Conservation (phyloP, 805 yeast species). For the Candida maris region DNA sequence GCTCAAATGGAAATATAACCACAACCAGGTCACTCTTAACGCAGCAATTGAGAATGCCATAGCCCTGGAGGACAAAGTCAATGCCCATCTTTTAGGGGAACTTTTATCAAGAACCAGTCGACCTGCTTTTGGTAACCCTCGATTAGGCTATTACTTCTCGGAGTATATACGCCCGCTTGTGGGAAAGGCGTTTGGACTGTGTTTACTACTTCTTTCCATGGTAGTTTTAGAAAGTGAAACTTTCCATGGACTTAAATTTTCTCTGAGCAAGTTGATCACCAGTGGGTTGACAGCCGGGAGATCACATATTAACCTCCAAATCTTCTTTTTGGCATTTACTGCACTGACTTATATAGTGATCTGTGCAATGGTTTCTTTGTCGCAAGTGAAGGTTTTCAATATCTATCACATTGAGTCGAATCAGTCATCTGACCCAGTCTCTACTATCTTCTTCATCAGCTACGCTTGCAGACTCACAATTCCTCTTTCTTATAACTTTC, state of each 20-base stretch:
- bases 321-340: slow-evolving; percentile 40
- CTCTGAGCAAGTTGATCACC: slow-evolving; percentile 51
- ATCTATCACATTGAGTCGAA: slow-evolving; percentile 69
- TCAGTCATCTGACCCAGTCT: slow-evolving; percentile 67
- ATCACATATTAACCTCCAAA: slow-evolving; percentile 22
- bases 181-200: slow-evolving; percentile 40
- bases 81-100: slow-evolving; percentile 35
- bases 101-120: slow-evolving; percentile 27
- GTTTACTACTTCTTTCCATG: slow-evolving; percentile 44
- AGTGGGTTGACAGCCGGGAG: slow-evolving; percentile 22
- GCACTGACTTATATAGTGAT: slow-evolving; percentile 64
- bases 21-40: slow-evolving; percentile 57
- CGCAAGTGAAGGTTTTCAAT: slow-evolving; percentile 67
- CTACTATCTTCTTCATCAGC: slow-evolving; percentile 72
- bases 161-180: slow-evolving; percentile 44
- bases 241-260: slow-evolving; percentile 62
- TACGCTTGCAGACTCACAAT: slow-evolving; percentile 79
- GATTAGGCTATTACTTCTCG: slow-evolving; percentile 37
- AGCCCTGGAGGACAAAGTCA: slow-evolving; percentile 54
- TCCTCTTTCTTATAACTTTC: slow-evolving; percentile 75
- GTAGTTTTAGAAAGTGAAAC: slow-evolving; percentile 69
- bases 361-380: slow-evolving; percentile 62
- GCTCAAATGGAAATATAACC: slow-evolving; percentile 48
- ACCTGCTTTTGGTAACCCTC: slow-evolving; percentile 35
- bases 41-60: slow-evolving; percentile 46